Conservation (phyloP, 1,139 yeast genomes). For the Candida tropicalis region DNA sequence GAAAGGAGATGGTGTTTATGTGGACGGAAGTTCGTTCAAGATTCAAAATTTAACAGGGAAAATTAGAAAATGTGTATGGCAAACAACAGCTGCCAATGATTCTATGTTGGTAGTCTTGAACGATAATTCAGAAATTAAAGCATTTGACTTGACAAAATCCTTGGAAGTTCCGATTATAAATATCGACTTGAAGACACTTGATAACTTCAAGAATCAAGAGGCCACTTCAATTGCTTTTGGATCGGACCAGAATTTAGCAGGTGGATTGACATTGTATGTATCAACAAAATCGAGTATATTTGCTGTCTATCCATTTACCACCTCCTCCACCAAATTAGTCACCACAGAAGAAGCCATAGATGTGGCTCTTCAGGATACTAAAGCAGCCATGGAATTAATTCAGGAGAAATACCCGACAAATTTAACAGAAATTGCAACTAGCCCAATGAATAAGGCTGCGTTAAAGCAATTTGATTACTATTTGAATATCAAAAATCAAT, state of each 20-base stretch:
- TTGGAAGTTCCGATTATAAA: constrained; percentile 26
- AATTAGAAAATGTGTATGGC: constrained; percentile 37
- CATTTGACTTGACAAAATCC: constrained; percentile 34
- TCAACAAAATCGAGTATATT: constrained; percentile 27
- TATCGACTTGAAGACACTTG: constrained; percentile 21
- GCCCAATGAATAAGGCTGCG: constrained; percentile 20
- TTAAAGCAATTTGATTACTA: constrained; percentile 25
- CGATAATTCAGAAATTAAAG: constrained; percentile 23
- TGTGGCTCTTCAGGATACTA: constrained; percentile 29
- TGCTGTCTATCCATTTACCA: constrained; percentile 38
- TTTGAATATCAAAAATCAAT: constrained; percentile 20
- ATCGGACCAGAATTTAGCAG: constrained; percentile 29
- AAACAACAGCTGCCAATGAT: constrained; percentile 28
- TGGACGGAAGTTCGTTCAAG: constrained; percentile 20
- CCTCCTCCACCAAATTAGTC: constrained; percentile 22
- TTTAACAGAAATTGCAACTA: constrained; percentile 14
- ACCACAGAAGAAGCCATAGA: constrained; percentile 26
- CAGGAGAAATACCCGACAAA: constrained; percentile 21
- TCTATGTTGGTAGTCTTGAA: constrained; percentile 36
- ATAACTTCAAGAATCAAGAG: constrained; percentile 15
- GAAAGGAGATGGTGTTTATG: constrained; percentile 6
- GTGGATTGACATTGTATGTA: constrained; percentile 40
- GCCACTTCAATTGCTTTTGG: constrained; percentile 42
- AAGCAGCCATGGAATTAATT: constrained; percentile 20
- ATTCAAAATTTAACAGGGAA: constrained; percentile 21